phyloP scores from a whole-genome alignment of 2,329 filamentous ascomycete species.

The Venturia pyrina region DNA sequence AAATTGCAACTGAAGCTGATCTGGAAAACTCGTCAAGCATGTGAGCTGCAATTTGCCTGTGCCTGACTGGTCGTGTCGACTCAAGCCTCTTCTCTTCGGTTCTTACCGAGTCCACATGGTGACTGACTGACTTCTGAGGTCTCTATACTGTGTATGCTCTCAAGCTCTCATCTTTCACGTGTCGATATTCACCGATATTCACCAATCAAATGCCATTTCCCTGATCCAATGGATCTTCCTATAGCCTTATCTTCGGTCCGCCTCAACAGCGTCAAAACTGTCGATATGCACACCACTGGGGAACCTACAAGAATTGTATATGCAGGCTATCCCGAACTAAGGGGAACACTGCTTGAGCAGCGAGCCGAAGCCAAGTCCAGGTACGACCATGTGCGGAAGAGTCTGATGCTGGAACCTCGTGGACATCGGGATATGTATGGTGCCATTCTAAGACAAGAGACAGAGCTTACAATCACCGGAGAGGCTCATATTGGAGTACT shows the following conservation, averaged over 20 bases:
- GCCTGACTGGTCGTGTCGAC: too few relatives aligned
- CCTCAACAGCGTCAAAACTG: not conserved
- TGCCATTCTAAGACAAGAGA: constrained; percentile 33
- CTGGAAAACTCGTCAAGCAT: not conserved
- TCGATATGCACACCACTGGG: constrained; percentile 37
- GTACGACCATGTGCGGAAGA: constrained; percentile 31
- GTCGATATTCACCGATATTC: too few relatives aligned
- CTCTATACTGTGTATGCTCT: too few relatives aligned
- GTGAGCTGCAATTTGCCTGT: not conserved
- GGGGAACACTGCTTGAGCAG: constrained; percentile 30
- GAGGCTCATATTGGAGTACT: constrained; percentile 39
- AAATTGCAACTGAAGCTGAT: too few relatives aligned
- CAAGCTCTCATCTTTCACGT: too few relatives aligned
- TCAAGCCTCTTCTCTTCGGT: too few relatives aligned
- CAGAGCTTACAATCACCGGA: constrained; percentile 30
- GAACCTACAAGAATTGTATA: constrained; percentile 40
- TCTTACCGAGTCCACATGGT: too few relatives aligned
- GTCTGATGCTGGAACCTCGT: constrained; percentile 38
- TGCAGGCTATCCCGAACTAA: constrained; percentile 29
- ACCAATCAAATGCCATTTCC: too few relatives aligned
- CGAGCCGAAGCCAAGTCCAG: constrained; percentile 28
- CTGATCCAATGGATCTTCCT: not conserved
- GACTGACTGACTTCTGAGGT: too few relatives aligned
- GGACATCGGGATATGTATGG: constrained; percentile 45
- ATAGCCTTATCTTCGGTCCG: not conserved